phyloP scores from a whole-genome alignment of 169 alveolate species.

The Perkinsus marinus region DNA sequence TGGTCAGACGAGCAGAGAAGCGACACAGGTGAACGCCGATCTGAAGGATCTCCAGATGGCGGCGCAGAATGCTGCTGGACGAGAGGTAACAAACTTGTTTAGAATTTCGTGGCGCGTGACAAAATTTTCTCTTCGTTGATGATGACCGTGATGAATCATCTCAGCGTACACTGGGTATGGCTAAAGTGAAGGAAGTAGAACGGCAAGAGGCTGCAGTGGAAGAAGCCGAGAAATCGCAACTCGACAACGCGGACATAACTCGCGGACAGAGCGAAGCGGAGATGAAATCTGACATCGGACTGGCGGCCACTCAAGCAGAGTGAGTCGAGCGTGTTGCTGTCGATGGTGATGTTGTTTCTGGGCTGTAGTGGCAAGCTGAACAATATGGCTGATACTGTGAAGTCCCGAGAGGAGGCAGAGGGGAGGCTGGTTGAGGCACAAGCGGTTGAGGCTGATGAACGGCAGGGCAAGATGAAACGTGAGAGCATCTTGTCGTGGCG shows the following conservation, averaged over 20 bases:
- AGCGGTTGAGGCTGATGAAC: neutral
- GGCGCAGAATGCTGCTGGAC: neutral
- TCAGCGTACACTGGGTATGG: neutral
- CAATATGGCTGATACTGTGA: too few relatives aligned
- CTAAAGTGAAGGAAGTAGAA: neutral
- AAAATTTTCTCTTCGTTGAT: too few relatives aligned
- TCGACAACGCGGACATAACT: too few relatives aligned
- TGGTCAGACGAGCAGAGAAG: neutral
- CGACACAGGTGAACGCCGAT: neutral
- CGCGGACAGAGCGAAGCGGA: too few relatives aligned
- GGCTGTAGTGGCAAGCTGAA: too few relatives aligned
- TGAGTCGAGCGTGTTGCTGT: too few relatives aligned
- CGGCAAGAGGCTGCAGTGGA: neutral
- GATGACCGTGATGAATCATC: too few relatives aligned
- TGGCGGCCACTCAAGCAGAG: too few relatives aligned
- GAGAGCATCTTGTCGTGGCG: too few relatives aligned
- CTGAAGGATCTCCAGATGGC: neutral
- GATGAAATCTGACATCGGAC: too few relatives aligned
- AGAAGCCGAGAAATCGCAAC: neutral
- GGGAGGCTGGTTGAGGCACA: neutral
- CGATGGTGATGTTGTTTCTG: too few relatives aligned
- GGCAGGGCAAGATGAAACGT: neutral
- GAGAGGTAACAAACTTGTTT: neutral
- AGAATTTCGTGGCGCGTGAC: neutral
- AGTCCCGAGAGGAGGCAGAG: too few relatives aligned